These are phyloP conservation scores for Blakeslea trispora DNA, from an alignment of 371 early-diverging fungal species.

Conservation along the genomic window DNA sequence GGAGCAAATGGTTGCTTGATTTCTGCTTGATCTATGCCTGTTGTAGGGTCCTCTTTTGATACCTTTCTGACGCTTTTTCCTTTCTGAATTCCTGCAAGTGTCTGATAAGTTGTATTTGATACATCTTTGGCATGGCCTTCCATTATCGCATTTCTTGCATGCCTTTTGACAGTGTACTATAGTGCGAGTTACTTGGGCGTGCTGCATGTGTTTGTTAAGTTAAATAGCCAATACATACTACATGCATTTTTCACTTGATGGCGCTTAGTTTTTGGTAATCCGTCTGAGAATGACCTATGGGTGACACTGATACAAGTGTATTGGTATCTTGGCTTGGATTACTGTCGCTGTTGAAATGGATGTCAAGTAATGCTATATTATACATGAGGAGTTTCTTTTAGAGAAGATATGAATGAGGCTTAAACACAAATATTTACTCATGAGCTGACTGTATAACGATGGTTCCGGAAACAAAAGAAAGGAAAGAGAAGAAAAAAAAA, in stretches of 20 bases:
- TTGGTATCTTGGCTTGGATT: too few relatives aligned
- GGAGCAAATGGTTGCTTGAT: too few relatives aligned
- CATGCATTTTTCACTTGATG: slow-evolving; percentile 50
- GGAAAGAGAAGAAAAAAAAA: background rate
- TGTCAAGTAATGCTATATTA: too few relatives aligned
- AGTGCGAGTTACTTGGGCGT: too few relatives aligned
- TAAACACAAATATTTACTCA: too few relatives aligned
- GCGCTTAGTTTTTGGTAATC: slow-evolving; percentile 23
- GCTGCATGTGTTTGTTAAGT: background rate
- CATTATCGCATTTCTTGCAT: slow-evolving; percentile 85
- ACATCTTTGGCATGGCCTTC: slow-evolving; percentile 78
- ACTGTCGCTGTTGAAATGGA: too few relatives aligned
- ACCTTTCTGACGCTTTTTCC: slow-evolving; percentile 78
- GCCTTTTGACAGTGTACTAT: slow-evolving; percentile 79
- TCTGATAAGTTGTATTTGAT: slow-evolving; percentile 63
- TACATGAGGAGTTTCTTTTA: too few relatives aligned
- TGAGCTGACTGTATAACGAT: too few relatives aligned
- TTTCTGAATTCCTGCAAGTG: slow-evolving; percentile 69
- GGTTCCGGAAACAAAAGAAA: background rate
- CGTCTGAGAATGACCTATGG: background rate
- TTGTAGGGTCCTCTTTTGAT: slow-evolving; percentile 75
- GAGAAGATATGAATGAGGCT: too few relatives aligned
- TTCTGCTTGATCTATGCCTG: background rate
- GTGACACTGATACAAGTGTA: background rate
- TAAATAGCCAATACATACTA: slow-evolving; percentile 1